Percentiles rank a stretch among this genome's conserved stretches.
Conservation (phyloP, 1,284 basidiomycete species). For the Moesziomyces aphidis region DNA sequence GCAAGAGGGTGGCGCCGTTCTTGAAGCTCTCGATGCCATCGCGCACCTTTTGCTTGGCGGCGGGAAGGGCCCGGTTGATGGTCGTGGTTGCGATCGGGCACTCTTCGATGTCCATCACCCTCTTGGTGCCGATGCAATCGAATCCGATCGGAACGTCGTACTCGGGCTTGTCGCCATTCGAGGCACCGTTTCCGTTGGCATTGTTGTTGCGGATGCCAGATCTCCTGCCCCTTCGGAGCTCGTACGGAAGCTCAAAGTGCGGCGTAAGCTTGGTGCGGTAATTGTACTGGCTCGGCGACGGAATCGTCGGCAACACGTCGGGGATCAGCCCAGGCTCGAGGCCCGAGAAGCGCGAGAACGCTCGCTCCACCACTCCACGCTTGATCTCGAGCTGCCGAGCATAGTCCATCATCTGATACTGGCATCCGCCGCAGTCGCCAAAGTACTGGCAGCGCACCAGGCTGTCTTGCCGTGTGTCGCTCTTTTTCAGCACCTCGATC, state of each 20-base stretch:
- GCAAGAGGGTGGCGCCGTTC: constrained; percentile 87
- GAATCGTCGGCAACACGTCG: constrained; percentile 79
- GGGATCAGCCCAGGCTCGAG: constrained; percentile 76
- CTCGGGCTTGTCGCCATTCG: constrained; percentile 67
- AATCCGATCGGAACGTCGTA: constrained; percentile 87
- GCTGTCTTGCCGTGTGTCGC: constrained; percentile 28
- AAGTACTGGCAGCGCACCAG: constrained; percentile 66
- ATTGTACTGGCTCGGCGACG: constrained; percentile 86
- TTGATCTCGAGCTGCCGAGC: constrained; percentile 87
- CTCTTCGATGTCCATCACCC: constrained; percentile 94
- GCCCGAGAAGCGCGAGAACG: constrained; percentile 73
- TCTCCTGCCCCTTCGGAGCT: constrained; percentile 60
- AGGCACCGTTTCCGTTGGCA: constrained; percentile 42
- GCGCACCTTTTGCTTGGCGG: constrained; percentile 77
- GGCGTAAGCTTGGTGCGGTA: constrained; percentile 98
- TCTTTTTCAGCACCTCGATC: constrained; percentile 41
- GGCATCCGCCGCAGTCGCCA: constrained; percentile 64
- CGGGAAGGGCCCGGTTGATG: constrained; percentile 78
- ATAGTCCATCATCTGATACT: constrained; percentile 77
- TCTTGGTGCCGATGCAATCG: constrained; percentile 80
- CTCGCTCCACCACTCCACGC: constrained; percentile 83
- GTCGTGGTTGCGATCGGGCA: constrained; percentile 90
- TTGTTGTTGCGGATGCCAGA: constrained; percentile 68
- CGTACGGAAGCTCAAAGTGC: constrained; percentile 87
- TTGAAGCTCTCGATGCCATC: constrained; percentile 85